Percentiles rank a stretch among this genome's conserved stretches.
These are phyloP conservation scores for Paspalum notatum DNA, from an alignment of 176 grass and related monocot genomes.

Conservation along the genomic window DNA sequence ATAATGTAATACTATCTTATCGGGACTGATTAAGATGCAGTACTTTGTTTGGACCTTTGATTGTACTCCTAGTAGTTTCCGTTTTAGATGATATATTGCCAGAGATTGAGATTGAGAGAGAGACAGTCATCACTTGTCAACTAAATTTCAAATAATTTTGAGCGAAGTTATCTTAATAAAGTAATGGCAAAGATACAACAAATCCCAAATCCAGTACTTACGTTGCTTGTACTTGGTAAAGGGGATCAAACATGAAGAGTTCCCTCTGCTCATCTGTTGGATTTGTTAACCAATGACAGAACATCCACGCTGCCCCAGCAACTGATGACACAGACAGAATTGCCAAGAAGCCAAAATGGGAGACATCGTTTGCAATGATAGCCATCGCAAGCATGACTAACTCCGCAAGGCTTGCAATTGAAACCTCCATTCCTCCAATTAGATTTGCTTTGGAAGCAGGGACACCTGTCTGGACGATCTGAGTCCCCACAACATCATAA, in stretches of 20 bases:
- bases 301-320: slow-evolving; percentile 74
- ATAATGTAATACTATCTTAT: neutral
- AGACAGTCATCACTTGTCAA: neutral
- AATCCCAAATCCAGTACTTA: slow-evolving; percentile 29
- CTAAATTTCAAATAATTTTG: neutral
- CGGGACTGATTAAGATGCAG: neutral
- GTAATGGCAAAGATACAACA: neutral
- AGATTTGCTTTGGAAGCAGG: slow-evolving; percentile 91
- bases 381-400: slow-evolving; percentile 89
- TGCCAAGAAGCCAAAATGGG: slow-evolving; percentile 93
- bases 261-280: slow-evolving; percentile 87
- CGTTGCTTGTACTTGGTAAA: slow-evolving; percentile 52
- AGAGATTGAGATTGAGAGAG: neutral
- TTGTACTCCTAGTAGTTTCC: neutral
- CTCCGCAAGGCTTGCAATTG: slow-evolving; percentile 95
- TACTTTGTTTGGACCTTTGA: neutral
- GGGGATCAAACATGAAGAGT: slow-evolving; percentile 76
- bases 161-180: neutral
- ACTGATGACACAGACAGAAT: slow-evolving; percentile 80
- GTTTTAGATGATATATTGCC: slow-evolving; percentile 11
- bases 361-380: slow-evolving; percentile 86
- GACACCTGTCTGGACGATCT: slow-evolving; percentile 95
- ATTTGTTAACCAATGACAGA: slow-evolving; percentile 83
- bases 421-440: slow-evolving; percentile 88
- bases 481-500: slow-evolving; percentile 93